phyloP scores from a whole-genome alignment of 192 early-diverging fungal species.

The Backusella tarrabulga region DNA sequence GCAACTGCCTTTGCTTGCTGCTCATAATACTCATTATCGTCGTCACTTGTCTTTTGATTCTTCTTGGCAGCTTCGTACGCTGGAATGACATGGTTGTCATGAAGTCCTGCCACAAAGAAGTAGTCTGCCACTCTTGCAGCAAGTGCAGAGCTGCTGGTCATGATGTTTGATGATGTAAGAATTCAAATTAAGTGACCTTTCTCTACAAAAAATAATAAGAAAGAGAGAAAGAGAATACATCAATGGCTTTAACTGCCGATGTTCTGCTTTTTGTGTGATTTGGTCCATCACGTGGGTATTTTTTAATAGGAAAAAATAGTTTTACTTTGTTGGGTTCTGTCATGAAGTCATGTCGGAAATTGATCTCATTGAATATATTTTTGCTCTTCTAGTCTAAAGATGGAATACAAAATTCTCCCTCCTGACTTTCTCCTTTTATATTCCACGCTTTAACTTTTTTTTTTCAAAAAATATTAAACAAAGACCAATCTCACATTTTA shows the following conservation, averaged over 20 bases:
- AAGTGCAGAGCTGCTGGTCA: not conserved
- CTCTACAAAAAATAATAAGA: not conserved
- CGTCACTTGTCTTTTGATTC: not conserved
- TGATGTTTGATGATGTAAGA: not conserved
- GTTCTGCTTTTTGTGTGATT: not conserved
- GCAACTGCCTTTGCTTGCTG: conserved; percentile 13
- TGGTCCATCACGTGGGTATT: not conserved
- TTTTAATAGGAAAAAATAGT: not conserved
- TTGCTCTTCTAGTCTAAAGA: too few species aligned
- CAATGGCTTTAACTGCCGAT: conserved; percentile 6
- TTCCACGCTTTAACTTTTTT: too few species aligned
- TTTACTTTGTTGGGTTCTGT: too few species aligned
- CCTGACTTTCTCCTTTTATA: too few species aligned
- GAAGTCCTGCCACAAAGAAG: conserved; percentile 34
- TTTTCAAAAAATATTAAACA: too few species aligned
- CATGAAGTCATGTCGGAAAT: too few species aligned
- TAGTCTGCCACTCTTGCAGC: conserved; percentile 31
- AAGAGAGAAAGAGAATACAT: not conserved
- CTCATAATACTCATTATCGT: conserved; percentile 12
- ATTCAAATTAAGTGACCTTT: not conserved
- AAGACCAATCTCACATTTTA: too few species aligned
- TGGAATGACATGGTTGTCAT: conserved; percentile 22
- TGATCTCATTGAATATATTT: too few species aligned
- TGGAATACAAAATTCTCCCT: too few species aligned
- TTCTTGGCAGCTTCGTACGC: conserved; percentile 21